phyloP scores from a whole-genome alignment of 495 filamentous ascomycete species.

The Aspergillus asperescens region DNA sequence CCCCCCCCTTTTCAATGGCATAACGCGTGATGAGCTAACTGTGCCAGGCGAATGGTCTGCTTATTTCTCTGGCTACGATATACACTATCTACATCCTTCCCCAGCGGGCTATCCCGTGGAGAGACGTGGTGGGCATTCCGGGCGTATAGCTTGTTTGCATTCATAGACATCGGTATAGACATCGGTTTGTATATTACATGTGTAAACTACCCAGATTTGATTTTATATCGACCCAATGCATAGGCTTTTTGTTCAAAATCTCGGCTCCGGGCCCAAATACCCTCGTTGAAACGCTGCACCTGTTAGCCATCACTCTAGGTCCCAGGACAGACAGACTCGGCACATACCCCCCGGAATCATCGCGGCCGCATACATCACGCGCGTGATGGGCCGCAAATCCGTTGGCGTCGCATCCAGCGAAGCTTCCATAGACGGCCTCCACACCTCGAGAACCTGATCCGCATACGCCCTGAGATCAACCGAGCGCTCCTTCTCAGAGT shows the following conservation, averaged over 20 bases:
- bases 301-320: not conserved
- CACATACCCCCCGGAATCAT: constrained; percentile 56
- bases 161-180: not conserved
- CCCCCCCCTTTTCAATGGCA: constrained; percentile 2
- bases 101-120: constrained; percentile 55
- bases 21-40: constrained; percentile 7
- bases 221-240: not conserved
- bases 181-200: not conserved
- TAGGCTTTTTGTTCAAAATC: not conserved
- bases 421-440: constrained; percentile 46
- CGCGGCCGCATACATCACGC: constrained; percentile 63
- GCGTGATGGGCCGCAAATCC: constrained; percentile 53
- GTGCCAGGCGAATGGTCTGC: constrained; percentile 21
- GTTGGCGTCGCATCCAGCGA: constrained; percentile 35
- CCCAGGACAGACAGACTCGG: not conserved
- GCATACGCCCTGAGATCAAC: constrained; percentile 37
- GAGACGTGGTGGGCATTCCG: constrained; percentile 67
- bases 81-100: constrained; percentile 76
- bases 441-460: constrained; percentile 45
- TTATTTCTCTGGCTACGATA: constrained; percentile 58
- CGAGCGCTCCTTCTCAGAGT: constrained; percentile 36
- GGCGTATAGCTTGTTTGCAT: constrained; percentile 48
- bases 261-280: constrained; percentile 35
- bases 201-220: not conserved
- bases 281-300: constrained; percentile 34